Evolutionary conservation across 2,329 filamentous ascomycete genomes (phyloP).

Genomic region (Cladosporium sp.): DNA sequence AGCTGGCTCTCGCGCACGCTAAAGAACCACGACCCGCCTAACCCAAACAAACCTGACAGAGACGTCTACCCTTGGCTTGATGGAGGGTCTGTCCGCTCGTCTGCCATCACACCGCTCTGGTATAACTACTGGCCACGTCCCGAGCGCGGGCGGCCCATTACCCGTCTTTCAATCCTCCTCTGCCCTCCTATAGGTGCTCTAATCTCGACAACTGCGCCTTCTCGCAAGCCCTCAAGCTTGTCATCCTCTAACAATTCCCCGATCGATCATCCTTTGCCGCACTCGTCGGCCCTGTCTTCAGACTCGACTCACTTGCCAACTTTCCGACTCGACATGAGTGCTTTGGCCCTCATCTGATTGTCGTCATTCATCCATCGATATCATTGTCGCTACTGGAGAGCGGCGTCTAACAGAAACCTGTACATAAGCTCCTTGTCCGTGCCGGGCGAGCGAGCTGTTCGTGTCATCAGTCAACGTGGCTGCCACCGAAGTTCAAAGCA

Average conservation of each 20-base stretch:
- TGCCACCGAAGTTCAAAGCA: constrained; percentile 18
- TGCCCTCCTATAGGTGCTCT: constrained; percentile 12
- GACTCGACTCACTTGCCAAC: neutral
- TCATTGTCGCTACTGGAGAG: constrained; percentile 14
- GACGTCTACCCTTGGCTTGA: constrained; percentile 12
- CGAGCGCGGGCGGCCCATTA: constrained; percentile 18
- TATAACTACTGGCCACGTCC: constrained; percentile 17
- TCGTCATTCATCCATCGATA: neutral
- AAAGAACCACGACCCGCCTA: constrained; percentile 17
- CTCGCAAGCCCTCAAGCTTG: constrained; percentile 1
- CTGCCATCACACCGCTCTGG: constrained; percentile 17
- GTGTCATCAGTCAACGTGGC: constrained; percentile 13
- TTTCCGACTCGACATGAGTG: constrained; percentile 9
- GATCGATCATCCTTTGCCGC: neutral
- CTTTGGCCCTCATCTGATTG: neutral
- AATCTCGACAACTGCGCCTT: constrained; percentile 14
- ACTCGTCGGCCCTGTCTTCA: constrained; percentile 7
- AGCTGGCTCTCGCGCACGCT: constrained; percentile 17
- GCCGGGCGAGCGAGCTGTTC: constrained; percentile 14
- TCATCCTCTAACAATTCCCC: constrained; percentile 4
- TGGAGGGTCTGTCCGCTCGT: constrained; percentile 13
- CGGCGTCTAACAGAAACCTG: constrained; percentile 6
- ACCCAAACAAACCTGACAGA: constrained; percentile 18
- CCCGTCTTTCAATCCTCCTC: constrained; percentile 14
- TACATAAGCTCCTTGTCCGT: constrained; percentile 17